phyloP scores from a whole-genome alignment of 208 protist genomes.

The Leishmania gerbilli region DNA sequence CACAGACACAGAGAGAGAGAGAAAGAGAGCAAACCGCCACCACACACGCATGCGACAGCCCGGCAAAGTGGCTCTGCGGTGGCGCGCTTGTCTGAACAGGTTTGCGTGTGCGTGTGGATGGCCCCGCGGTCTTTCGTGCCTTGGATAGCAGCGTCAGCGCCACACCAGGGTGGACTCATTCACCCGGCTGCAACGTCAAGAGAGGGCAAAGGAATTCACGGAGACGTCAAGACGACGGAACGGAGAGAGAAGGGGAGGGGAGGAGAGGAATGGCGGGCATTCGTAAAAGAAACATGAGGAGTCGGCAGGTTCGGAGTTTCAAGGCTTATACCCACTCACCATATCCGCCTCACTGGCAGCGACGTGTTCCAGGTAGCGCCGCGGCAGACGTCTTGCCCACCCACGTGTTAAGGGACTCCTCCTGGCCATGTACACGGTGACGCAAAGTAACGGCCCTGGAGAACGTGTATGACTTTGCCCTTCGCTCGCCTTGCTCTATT shows the following conservation, averaged over 20 bases:
- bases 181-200: not conserved
- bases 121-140: not conserved
- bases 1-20: not conserved
- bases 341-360: not conserved
- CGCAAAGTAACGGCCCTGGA: not conserved
- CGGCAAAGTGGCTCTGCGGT: not conserved
- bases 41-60: not conserved
- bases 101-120: not conserved
- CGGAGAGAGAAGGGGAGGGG: not conserved
- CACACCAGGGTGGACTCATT: not conserved
- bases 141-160: not conserved
- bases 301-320: not conserved
- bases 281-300: too few species aligned
- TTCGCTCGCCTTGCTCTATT: conserved; percentile 21
- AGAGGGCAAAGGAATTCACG: not conserved
- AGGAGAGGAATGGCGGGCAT: not conserved
- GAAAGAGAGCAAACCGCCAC: too few species aligned
- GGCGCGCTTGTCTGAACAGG: not conserved
- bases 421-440: not conserved
- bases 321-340: not conserved
- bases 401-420: not conserved
- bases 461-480: not conserved
- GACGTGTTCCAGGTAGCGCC: not conserved
- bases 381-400: not conserved
- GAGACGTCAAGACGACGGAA: not conserved